These are phyloP conservation scores for Misopates orontium DNA, from an alignment of 257 asterid genomes.

Conservation along the genomic window DNA sequence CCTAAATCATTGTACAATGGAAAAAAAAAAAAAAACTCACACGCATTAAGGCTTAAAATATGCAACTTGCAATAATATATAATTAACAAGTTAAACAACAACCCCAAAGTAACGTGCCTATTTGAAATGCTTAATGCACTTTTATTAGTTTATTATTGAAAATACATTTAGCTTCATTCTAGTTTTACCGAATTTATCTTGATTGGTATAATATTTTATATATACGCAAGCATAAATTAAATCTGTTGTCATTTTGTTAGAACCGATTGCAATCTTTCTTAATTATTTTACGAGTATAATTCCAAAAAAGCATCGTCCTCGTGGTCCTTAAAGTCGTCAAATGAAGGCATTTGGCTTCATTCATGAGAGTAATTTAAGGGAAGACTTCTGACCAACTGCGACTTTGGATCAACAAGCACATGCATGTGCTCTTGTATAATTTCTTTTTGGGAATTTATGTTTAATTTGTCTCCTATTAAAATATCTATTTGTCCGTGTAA, in stretches of 20 bases:
- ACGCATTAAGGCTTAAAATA: too few relatives aligned
- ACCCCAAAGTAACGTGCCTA: too few relatives aligned
- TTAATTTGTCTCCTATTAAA: neutral
- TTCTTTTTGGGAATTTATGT: neutral
- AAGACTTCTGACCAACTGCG: conserved; percentile 21
- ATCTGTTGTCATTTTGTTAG: conserved; percentile 21
- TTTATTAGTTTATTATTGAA: too few relatives aligned
- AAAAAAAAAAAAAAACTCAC: too few relatives aligned
- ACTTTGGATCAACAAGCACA: conserved; percentile 30
- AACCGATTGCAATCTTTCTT: neutral
- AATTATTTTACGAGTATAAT: neutral
- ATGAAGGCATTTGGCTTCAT: conserved; percentile 22
- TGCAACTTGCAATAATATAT: too few relatives aligned
- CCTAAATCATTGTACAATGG: too few relatives aligned
- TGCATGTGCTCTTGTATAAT: conserved; percentile 29
- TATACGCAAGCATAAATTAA: conserved; percentile 3
- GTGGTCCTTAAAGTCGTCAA: conserved; percentile 26
- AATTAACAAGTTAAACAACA: too few relatives aligned
- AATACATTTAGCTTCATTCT: too few relatives aligned
- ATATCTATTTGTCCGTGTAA: neutral
- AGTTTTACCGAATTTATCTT: too few relatives aligned
- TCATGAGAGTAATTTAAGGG: conserved; percentile 28
- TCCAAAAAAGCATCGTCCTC: neutral
- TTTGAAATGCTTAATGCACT: too few relatives aligned
- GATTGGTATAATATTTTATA: too few relatives aligned